Evolutionary conservation across 176 grass and related monocot species (phyloP), one percentile per base, ranked within the genome.

Genomic region (Chrysopogon serrulatus): DNA sequence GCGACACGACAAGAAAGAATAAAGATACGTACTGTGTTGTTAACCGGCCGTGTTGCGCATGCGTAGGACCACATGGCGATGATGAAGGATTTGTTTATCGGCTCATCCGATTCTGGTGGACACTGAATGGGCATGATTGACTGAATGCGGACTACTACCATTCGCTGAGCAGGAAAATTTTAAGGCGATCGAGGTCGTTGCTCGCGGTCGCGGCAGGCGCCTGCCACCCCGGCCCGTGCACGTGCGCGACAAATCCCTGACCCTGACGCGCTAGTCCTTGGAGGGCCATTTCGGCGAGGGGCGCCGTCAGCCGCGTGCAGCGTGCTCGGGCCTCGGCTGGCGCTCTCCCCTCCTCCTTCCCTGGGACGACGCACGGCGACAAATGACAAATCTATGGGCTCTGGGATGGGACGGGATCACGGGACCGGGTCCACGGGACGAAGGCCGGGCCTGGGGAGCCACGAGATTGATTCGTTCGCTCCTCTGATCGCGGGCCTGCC

Each of bases 391-490:
- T 36, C 73, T 33, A 61, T 13, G 42, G 41, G 5, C 77, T 3
- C 51, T 54, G 7, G 60, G 41, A 14, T 5, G 16, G 34, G 35
- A 4, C 21, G 39, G 23, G n/a, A 40, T n/a, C n/a, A n/a, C n/a
- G n/a, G n/a, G n/a, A n/a, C n/a, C 67, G 23, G 19, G 24, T 68
- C 65, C 65, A 45, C 33, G 33, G 33, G 21, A 49, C 17, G 36
- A 37, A 21, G 19, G 48, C 73, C 23, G 21, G 32, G 33, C 33
- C 49, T 59, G 51, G 35, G n/a, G 70, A 35, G 12, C 48, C 49
- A 79, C 59, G 42, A 80, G 62, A 80, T 79, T 79, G 77, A 79
- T 79, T 79, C 62, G 28, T 79, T 79, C 62, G 28, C 62, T 80
- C 62, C 78, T 80, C 62, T 67, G 62, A 48, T 26, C 62, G 41